Percentiles rank a stretch among this genome's conserved stretches.
Conservation (phyloP, 2,329 filamentous ascomycete species). For the Chrysosporium queenslandicum region DNA sequence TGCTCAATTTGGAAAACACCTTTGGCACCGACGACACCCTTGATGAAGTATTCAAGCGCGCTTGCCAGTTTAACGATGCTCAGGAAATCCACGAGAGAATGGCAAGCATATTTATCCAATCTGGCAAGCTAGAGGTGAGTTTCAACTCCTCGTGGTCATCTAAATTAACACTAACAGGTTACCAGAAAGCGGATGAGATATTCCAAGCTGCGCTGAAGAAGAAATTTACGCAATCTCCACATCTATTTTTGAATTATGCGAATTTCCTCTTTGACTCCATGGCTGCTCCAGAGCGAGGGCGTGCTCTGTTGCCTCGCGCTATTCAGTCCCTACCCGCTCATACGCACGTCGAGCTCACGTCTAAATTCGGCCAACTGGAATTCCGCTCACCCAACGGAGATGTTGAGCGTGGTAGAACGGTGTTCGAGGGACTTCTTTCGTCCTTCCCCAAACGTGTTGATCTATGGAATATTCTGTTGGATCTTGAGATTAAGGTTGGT, state of each 20-base stretch:
- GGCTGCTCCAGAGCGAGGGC: constrained; percentile 60
- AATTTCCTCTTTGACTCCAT: constrained; percentile 75
- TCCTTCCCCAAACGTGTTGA: constrained; percentile 84
- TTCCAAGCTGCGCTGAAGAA: constrained; percentile 85
- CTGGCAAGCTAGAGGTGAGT: constrained; percentile 70
- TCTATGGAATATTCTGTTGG: constrained; percentile 84
- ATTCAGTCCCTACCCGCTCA: constrained; percentile 67
- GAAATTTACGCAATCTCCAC: constrained; percentile 70
- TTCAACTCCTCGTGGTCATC: neutral
- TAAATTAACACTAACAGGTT: constrained; percentile 18
- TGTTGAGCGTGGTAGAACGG: constrained; percentile 80
- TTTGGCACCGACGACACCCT: constrained; percentile 76
- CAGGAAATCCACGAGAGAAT: constrained; percentile 82
- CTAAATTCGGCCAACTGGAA: constrained; percentile 84
- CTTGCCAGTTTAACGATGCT: constrained; percentile 86
- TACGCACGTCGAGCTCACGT: constrained; percentile 63
- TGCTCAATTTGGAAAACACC: constrained; percentile 86
- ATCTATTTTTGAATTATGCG: constrained; percentile 90
- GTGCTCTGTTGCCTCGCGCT: constrained; percentile 69
- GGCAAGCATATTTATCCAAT: constrained; percentile 90
- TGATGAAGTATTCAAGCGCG: constrained; percentile 79
- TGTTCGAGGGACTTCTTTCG: constrained; percentile 79
- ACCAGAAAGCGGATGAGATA: constrained; percentile 73
- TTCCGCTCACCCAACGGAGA: constrained; percentile 76
- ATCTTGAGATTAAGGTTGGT: constrained; percentile 61